phyloP scores from a whole-genome alignment of 2,329 filamentous ascomycete species.

The Pseudocercospora fijiensis region DNA sequence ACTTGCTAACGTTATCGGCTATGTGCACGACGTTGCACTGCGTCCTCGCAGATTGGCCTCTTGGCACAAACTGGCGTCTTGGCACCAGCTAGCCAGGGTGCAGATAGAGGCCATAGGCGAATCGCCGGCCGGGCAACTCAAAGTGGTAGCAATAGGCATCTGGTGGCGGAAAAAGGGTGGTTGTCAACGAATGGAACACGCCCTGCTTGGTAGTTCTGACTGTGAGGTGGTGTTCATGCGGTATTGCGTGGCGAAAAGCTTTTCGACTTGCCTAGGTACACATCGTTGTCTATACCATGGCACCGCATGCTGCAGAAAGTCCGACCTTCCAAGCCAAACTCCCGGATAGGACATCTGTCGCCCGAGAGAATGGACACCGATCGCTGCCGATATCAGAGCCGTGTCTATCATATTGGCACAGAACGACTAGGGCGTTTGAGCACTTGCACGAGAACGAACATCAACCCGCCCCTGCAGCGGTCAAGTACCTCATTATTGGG shows the following conservation, averaged over 20 bases:
- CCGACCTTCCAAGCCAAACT: not conserved
- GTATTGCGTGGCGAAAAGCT: not conserved
- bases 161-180: constrained; percentile 6
- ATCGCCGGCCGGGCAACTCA: constrained; percentile 12
- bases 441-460: constrained; percentile 44
- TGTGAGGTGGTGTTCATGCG: not conserved
- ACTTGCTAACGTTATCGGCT: constrained; percentile 9
- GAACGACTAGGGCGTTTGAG: constrained; percentile 46
- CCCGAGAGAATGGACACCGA: constrained; percentile 7
- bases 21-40: constrained; percentile 7
- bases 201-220: not conserved
- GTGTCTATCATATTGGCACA: constrained; percentile 48
- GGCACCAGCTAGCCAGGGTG: not conserved
- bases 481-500: constrained; percentile 45
- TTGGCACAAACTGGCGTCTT: constrained; percentile 1
- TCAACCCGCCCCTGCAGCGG: constrained; percentile 32
- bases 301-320: constrained; percentile 22
- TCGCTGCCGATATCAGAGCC: constrained; percentile 29
- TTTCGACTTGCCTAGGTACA: not conserved
- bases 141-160: constrained; percentile 5
- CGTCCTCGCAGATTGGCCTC: constrained; percentile 6
- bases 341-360: not conserved
- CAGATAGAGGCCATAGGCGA: constrained; percentile 14
- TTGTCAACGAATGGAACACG: not conserved
- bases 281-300: constrained; percentile 14